Evolutionary conservation across 306 rosid genomes (phyloP).

Genomic region (Vigna trinervia): DNA sequence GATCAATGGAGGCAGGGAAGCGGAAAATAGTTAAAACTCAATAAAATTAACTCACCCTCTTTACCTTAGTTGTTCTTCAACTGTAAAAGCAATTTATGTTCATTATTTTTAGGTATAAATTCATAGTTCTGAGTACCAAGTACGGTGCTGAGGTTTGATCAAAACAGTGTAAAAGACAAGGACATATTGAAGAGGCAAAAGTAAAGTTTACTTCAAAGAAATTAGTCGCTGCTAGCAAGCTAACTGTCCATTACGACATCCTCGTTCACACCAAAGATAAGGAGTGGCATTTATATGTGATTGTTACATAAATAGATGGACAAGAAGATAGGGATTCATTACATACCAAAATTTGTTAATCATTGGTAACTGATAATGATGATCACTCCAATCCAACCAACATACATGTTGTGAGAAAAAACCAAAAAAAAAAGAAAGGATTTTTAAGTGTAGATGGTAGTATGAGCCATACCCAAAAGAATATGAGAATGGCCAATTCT

Average conservation of each 20-base stretch:
- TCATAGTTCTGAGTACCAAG: not conserved
- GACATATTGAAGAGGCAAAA: not conserved
- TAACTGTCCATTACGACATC: not conserved
- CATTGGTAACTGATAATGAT: not conserved
- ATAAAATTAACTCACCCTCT: not conserved
- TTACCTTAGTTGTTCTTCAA: not conserved
- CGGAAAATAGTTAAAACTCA: not conserved
- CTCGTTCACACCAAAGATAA: slow-evolving; percentile 2
- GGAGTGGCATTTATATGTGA: slow-evolving; percentile 7
- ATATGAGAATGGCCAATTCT: not conserved
- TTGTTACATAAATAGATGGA: not conserved
- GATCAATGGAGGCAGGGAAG: not conserved
- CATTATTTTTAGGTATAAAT: not conserved
- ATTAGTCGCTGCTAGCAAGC: not conserved
- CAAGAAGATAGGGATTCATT: not conserved
- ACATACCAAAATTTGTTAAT: slow-evolving; percentile 4
- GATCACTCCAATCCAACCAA: not conserved
- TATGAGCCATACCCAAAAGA: not conserved
- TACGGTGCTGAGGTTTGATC: not conserved
- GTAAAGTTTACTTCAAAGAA: slow-evolving; percentile 7
- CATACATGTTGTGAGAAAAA: not conserved
- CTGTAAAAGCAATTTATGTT: slow-evolving; percentile 3
- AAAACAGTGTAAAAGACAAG: not conserved
- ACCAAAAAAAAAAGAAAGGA: too few relatives aligned
- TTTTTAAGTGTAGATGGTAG: not conserved